Conservation (phyloP, 768 basidiomycete species). For the Tephrocybe sp. region DNA sequence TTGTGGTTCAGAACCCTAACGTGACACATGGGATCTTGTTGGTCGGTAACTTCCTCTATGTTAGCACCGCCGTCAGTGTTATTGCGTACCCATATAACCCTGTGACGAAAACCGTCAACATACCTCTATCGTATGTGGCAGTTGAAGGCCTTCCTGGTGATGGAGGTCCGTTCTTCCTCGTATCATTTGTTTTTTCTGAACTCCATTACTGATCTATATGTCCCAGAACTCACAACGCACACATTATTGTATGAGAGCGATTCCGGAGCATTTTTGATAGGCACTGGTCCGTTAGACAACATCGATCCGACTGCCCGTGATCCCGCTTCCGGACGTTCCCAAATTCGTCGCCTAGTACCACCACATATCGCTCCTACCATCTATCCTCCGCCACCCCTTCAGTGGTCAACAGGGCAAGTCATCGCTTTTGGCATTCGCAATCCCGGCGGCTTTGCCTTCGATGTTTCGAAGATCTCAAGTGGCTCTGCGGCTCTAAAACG, state of each 20-base stretch:
- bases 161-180: conserved; percentile 32
- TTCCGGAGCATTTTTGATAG: conserved; percentile 31
- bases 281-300: conserved; percentile 35
- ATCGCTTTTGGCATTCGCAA: conserved; percentile 44
- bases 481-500: conserved; percentile 6
- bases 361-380: conserved; percentile 9
- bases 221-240: conserved; percentile 39
- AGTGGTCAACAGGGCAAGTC: conserved; percentile 31
- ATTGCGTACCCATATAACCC: conserved; percentile 36
- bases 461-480: conserved; percentile 13
- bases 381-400: conserved; percentile 16
- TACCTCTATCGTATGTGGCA: conserved; percentile 22
- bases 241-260: conserved; percentile 31
- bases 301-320: conserved; percentile 42
- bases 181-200: background rate
- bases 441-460: conserved; percentile 40
- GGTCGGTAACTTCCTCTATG: conserved; percentile 31
- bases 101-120: conserved; percentile 23
- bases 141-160: conserved; percentile 35
- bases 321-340: conserved; percentile 40
- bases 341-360: conserved; percentile 32
- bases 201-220: background rate
- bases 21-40: conserved; percentile 44
- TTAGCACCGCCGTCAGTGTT: conserved; percentile 35
- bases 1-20: conserved; percentile 33